phyloP scores from a whole-genome alignment of 148 eudicot genomes.

The Rhododendron ferrugineum region DNA sequence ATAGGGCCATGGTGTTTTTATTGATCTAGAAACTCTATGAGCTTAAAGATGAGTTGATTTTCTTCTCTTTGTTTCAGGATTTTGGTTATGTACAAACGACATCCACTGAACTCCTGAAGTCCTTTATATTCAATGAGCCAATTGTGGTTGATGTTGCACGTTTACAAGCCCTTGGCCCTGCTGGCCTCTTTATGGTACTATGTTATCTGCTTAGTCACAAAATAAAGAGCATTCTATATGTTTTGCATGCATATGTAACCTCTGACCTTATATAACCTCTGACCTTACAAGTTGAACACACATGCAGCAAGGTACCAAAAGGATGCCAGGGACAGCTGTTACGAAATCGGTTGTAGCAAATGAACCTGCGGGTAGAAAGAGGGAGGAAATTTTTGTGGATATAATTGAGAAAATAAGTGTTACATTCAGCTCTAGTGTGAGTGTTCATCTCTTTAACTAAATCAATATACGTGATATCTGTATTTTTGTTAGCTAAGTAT shows the following conservation, averaged over 20 bases:
- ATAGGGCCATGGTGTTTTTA: neutral
- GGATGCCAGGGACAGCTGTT: slow-evolving; percentile 99
- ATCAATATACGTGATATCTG: neutral
- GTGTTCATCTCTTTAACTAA: slow-evolving; percentile 26
- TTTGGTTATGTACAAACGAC: slow-evolving; percentile 97
- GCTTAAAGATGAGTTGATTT: slow-evolving; percentile 9
- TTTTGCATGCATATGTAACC: neutral
- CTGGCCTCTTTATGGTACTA: slow-evolving; percentile 85
- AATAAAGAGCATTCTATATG: neutral
- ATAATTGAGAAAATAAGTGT: slow-evolving; percentile 96
- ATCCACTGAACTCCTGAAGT: slow-evolving; percentile 88
- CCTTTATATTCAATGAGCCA: slow-evolving; percentile 88
- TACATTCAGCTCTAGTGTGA: slow-evolving; percentile 93
- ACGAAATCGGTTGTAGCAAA: slow-evolving; percentile 94
- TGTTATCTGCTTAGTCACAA: slow-evolving; percentile 7
- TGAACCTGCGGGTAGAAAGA: slow-evolving; percentile 90
- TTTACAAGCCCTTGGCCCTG: slow-evolving; percentile 75
- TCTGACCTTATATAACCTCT: slow-evolving; percentile 12
- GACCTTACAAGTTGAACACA: slow-evolving; percentile 17
- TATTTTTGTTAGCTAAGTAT: neutral
- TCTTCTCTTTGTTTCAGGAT: slow-evolving; percentile 42
- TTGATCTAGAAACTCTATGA: neutral
- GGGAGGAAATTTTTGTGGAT: slow-evolving; percentile 98
- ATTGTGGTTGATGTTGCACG: slow-evolving; percentile 88
- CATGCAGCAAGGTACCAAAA: slow-evolving; percentile 84